Percentiles rank a stretch among this genome's conserved stretches.
phyloP scores from a whole-genome alignment of 2,329 filamentous ascomycete species.

The Ophiostoma quercus region DNA sequence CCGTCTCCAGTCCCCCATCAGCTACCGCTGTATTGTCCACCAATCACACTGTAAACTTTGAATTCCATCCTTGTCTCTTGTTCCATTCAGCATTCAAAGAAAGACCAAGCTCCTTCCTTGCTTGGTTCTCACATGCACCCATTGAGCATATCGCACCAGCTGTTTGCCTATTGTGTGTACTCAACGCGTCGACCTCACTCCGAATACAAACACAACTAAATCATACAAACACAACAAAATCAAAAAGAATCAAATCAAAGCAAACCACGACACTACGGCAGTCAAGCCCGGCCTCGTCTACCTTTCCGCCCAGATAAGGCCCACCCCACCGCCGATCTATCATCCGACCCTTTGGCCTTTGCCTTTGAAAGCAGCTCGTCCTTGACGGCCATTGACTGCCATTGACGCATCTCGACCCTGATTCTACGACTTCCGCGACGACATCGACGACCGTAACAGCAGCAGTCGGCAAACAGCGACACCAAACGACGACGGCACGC shows the following conservation, averaged over 20 bases:
- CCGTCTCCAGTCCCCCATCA: neutral
- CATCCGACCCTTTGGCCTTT: conserved; percentile 14
- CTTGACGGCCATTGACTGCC: neutral
- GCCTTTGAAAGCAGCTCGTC: neutral
- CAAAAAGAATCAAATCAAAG: no score
- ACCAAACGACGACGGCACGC: neutral
- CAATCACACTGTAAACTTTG: conserved; percentile 4
- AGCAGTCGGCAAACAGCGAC: neutral
- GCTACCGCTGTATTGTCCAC: neutral
- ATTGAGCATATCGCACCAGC: neutral
- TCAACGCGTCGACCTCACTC: neutral
- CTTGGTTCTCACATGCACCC: neutral
- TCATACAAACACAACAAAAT: neutral
- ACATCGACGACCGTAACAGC: neutral
- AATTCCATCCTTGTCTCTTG: neutral
- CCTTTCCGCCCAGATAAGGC: conserved; percentile 16
- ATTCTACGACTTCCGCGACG: neutral
- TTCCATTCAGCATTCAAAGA: neutral
- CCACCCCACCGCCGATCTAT: conserved; percentile 21
- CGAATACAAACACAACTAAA: neutral
- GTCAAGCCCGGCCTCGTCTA: neutral
- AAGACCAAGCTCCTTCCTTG: neutral
- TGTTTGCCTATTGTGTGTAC: neutral
- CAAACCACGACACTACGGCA: neutral
- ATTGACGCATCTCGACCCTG: neutral